phyloP scores from a whole-genome alignment of 306 rosid species.

The Cicer arietinum region DNA sequence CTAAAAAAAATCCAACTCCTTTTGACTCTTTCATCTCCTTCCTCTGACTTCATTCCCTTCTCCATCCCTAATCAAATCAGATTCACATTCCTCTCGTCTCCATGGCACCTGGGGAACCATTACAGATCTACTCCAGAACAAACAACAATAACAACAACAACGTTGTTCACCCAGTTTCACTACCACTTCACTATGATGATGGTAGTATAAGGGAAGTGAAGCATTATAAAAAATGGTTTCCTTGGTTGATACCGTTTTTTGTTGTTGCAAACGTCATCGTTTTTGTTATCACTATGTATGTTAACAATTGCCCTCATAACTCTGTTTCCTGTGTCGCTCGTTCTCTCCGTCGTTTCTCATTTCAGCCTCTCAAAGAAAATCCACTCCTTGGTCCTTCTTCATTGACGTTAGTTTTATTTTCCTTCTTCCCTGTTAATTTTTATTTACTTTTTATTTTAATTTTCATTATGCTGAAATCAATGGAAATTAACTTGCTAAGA shows the following conservation, averaged over 20 bases:
- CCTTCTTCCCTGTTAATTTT: neutral
- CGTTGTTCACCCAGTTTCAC: slow-evolving; percentile 61
- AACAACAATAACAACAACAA: slow-evolving; percentile 33
- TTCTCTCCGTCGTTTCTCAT: slow-evolving; percentile 84
- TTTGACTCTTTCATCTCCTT: slow-evolving; percentile 17
- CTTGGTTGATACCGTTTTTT: slow-evolving; percentile 78
- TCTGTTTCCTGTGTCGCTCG: slow-evolving; percentile 76
- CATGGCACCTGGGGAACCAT: slow-evolving; percentile 3
- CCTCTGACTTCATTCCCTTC: neutral
- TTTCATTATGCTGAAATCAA: neutral
- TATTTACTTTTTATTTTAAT: neutral
- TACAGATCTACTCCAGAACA: slow-evolving; percentile 56
- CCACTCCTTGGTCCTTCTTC: slow-evolving; percentile 98
- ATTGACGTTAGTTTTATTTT: slow-evolving; percentile 61
- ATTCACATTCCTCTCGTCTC: neutral
- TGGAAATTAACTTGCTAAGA: neutral
- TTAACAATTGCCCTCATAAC: slow-evolving; percentile 88
- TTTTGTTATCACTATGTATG: slow-evolving; percentile 82
- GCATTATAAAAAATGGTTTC: slow-evolving; percentile 72
- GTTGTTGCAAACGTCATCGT: slow-evolving; percentile 64
- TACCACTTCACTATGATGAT: slow-evolving; percentile 15
- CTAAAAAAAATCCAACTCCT: slow-evolving; percentile 7
- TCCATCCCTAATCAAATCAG: neutral
- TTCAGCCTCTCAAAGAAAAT: slow-evolving; percentile 89
- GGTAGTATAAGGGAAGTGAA: slow-evolving; percentile 50